These are phyloP conservation scores for Diacronema lutheri DNA, from an alignment of 78 protist species.

Conservation along the genomic window DNA sequence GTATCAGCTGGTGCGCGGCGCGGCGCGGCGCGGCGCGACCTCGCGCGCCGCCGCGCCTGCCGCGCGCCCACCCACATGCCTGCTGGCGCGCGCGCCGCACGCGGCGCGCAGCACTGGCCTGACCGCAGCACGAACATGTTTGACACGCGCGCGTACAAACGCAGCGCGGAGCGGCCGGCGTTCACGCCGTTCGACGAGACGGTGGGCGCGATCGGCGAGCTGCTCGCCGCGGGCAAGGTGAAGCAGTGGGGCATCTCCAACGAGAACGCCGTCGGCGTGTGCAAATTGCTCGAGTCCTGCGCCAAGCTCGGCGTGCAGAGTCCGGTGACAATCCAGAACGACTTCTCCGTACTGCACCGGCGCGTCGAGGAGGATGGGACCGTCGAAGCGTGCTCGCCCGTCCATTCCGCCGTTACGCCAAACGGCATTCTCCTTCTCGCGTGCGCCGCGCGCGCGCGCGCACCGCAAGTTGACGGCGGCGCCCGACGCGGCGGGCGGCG, in stretches of 20 bases:
- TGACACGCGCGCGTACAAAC: background rate
- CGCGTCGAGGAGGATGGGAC: background rate
- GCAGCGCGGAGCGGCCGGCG: background rate
- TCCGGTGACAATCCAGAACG: background rate
- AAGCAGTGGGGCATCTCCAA: conserved; percentile 1
- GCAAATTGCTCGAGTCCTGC: background rate
- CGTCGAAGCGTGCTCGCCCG: background rate
- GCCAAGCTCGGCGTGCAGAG: background rate
- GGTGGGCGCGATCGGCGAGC: background rate
- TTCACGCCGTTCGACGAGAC: background rate
- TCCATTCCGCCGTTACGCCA: background rate
- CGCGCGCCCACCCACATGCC: no score
- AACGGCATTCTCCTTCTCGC: background rate
- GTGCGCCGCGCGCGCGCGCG: no score
- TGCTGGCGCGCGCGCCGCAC: no score
- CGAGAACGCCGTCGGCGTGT: conserved; percentile 4
- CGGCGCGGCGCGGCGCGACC: no score
- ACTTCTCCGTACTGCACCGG: background rate
- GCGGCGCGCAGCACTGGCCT: no score
- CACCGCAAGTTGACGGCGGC: no score
- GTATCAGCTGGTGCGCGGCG: conserved; percentile 3
- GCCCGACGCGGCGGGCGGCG: no score
- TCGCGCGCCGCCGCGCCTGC: no score
- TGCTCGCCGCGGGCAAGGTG: background rate
- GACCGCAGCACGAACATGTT: background rate